Base-by-base conservation (phyloP, 108 stramenopile genomes). In the Fragilariopsis cylindrus region DNA sequence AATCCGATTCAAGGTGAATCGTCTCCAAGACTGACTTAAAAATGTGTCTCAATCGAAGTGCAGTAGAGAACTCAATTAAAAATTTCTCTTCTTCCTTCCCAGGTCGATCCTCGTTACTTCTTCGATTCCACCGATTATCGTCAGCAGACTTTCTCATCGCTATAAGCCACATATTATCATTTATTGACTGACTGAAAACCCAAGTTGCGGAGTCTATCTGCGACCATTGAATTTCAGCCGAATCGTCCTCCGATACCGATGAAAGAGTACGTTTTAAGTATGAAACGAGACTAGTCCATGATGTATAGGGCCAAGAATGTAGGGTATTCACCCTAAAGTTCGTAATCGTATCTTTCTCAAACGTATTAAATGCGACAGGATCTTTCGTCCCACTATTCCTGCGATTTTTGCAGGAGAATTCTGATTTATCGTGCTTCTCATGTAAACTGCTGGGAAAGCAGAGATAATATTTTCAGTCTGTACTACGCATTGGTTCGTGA, bases 241-340 rank as follows among this genome's bases (percentile, higher is more conserved):
- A 50, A 50, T 68, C 67, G 15, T 49, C 48, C 2, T n/a, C 41
- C 40, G 4, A 5, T 5, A 3, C 6, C 62, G 42, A 40, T 6
- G 6, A 41, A 5, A 44, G 12, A 40, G 62, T 63, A 45, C 42
- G 43, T 18, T 7, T 68, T 44, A 68, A 50, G 30, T 50, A 15
- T 39, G 67, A 0, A 47, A 68, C 49, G 18, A 68, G 12, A 40
- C 44, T 19, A 48, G n/a, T 48, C 67, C 67, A 68, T 3, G 67
- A 68, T 30, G 67, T 68, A 40, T 18, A 68, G 7, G 67, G 67
- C 67, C 67, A 68, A 4, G 43, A 63, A 63, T 63, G n/a, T 44
- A n/a, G 39, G 43, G 0, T 63, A 6, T 44, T 63, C 16, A 40
- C 16, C 18, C 11, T 52, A 4, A 68, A 6, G 67, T 30, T 16